A percentile compares a stretch with the other conserved stretches of the same genome.
These are phyloP conservation scores for Carex sylvatica DNA, from an alignment of 202 grass and related monocot genomes.

Conservation along the genomic window DNA sequence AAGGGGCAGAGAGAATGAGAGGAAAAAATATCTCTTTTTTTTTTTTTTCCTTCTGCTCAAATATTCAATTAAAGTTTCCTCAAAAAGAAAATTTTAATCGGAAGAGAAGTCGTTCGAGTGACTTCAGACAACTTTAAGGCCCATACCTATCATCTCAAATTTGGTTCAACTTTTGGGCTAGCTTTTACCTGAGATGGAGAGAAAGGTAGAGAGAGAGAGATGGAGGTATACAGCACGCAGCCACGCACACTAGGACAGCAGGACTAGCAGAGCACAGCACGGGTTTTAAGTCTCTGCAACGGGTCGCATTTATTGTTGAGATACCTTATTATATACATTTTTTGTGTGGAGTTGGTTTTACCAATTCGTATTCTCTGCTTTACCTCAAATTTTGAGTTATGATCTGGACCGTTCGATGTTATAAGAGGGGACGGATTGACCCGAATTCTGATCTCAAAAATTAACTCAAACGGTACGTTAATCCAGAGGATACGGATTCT, in stretches of 20 bases:
- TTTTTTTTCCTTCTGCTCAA: neutral
- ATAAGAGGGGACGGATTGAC: too few relatives aligned
- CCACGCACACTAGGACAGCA: neutral
- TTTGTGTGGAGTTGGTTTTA: neutral
- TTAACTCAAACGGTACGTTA: too few relatives aligned
- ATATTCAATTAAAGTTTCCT: neutral
- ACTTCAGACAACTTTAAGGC: slow-evolving; percentile 26
- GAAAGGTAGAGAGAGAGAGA: slow-evolving; percentile 14
- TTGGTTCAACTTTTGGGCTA: slow-evolving; percentile 29
- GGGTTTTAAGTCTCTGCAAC: slow-evolving; percentile 3
- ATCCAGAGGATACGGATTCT: too few relatives aligned
- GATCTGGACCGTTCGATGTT: too few relatives aligned
- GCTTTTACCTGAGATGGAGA: slow-evolving; percentile 28
- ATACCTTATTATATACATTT: slow-evolving; percentile 10
- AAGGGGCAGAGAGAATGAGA: neutral
- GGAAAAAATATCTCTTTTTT: neutral
- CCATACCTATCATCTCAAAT: slow-evolving; percentile 28
- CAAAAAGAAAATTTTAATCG: slow-evolving; percentile 1
- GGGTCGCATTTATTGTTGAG: slow-evolving; percentile 24
- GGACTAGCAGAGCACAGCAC: neutral
- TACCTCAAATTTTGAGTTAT: too few relatives aligned
- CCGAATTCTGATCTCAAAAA: too few relatives aligned
- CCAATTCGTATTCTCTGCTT: too few relatives aligned
- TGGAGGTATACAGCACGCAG: neutral
- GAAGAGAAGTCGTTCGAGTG: slow-evolving; percentile 13